phyloP scores from a whole-genome alignment of 2,329 filamentous ascomycete genomes.

The Sporothrix curviconia region DNA sequence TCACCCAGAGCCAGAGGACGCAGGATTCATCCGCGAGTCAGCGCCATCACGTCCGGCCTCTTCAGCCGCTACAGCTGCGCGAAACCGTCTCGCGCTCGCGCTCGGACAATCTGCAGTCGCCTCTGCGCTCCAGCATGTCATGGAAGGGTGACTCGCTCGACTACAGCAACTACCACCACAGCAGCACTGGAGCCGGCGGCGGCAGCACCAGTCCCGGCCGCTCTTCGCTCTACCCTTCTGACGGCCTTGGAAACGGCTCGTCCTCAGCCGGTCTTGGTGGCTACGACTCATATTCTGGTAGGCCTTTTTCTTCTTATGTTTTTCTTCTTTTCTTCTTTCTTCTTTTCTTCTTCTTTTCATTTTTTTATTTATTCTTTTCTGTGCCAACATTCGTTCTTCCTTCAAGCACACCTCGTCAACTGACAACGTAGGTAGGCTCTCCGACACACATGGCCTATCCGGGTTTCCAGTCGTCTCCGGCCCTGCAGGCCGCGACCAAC shows the following conservation, averaged over 20 bases:
- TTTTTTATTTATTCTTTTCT: background rate
- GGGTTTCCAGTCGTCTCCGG: constrained; percentile 31
- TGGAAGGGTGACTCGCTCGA: constrained; percentile 57
- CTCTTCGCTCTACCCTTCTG: constrained; percentile 42
- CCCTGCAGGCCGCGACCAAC: constrained; percentile 33
- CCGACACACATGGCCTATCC: constrained; percentile 46
- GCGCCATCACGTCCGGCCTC: constrained; percentile 41
- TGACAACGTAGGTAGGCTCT: constrained; percentile 31
- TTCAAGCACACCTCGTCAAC: constrained; percentile 9
- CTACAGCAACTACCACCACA: constrained; percentile 40
- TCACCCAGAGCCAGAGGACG: background rate
- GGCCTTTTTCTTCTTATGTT: constrained; percentile 21
- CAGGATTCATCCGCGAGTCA: constrained; percentile 18
- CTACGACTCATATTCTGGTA: constrained; percentile 51
- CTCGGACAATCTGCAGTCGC: constrained; percentile 53
- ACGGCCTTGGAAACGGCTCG: constrained; percentile 36
- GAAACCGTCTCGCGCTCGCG: constrained; percentile 52
- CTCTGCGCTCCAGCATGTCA: constrained; percentile 53
- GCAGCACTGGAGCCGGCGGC: background rate
- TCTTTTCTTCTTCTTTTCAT: background rate
- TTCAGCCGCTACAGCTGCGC: constrained; percentile 53
- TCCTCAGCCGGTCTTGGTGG: constrained; percentile 34
- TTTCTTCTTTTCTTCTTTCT: background rate
- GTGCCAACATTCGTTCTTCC: too few species aligned
- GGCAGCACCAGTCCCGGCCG: constrained; percentile 28